Evolutionary conservation across 306 rosid species (phyloP).

Genomic region (Chamaecrista fasciculata): DNA sequence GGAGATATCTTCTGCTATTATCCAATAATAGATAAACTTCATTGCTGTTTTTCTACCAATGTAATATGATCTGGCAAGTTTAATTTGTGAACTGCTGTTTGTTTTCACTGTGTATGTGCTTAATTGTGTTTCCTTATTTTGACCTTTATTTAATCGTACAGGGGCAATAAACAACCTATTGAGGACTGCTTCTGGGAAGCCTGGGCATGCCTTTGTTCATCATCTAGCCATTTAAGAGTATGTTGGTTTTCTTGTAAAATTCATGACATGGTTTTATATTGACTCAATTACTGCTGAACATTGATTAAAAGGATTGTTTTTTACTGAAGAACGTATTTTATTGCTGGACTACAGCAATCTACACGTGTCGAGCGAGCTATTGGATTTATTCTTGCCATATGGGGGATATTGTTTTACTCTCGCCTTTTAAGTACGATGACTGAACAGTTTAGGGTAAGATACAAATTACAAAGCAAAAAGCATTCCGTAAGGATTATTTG

Average conservation of each 20-base stretch:
- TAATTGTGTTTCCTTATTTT: conserved; percentile 36
- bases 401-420: conserved; percentile 94
- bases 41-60: neutral
- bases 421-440: conserved; percentile 93
- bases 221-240: conserved; percentile 88
- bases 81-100: conserved; percentile 10
- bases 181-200: conserved; percentile 99
- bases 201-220: conserved; percentile 91
- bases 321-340: conserved; percentile 21
- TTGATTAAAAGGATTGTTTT: conserved; percentile 26
- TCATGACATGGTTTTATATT: conserved; percentile 11
- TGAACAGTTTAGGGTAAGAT: conserved; percentile 91
- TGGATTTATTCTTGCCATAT: conserved; percentile 91
- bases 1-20: neutral
- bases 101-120: conserved; percentile 28
- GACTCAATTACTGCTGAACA: neutral
- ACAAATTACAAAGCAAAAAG: conserved; percentile 26
- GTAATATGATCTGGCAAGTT: neutral
- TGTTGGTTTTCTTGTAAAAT: conserved; percentile 30
- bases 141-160: conserved; percentile 32
- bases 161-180: conserved; percentile 58
- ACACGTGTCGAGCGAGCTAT: conserved; percentile 89
- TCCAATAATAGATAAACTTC: neutral
- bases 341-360: conserved; percentile 56
- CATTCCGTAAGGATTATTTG: conserved; percentile 17